phyloP scores from a whole-genome alignment of 2,329 filamentous ascomycete genomes.

The Dactylella cylindrospora region DNA sequence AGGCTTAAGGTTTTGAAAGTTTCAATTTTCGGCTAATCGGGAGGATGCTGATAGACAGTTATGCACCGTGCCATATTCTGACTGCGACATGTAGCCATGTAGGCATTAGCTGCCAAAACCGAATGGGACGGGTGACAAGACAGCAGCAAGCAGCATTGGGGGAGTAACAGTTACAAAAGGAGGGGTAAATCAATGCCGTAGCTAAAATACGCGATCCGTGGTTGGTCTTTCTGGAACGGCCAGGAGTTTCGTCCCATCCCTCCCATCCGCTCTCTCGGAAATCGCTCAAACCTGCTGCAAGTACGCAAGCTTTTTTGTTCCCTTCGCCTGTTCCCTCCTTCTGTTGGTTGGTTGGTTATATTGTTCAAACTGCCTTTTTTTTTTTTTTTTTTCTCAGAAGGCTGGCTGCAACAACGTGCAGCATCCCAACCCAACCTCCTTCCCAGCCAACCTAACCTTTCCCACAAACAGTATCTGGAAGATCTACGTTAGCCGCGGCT shows the following conservation, averaged over 20 bases:
- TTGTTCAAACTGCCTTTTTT: no score
- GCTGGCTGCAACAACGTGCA: no score
- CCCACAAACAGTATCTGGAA: slow-evolving; percentile 22
- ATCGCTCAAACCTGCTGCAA: no score
- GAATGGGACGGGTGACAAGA: slow-evolving; percentile 2
- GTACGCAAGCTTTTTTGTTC: no score
- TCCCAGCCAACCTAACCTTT: slow-evolving; percentile 20
- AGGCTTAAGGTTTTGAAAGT: slow-evolving; percentile 16
- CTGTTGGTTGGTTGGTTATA: no score
- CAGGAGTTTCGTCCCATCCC: slow-evolving; percentile 16
- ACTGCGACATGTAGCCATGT: no score
- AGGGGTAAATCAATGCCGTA: neutral
- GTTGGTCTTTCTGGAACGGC: slow-evolving; percentile 16
- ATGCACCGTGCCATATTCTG: no score
- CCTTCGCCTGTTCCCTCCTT: no score
- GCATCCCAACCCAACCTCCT: slow-evolving; percentile 8
- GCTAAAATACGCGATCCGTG: slow-evolving; percentile 24
- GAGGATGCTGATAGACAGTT: no score
- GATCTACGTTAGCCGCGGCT: slow-evolving; percentile 38
- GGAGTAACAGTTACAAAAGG: neutral
- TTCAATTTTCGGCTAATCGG: slow-evolving; percentile 39
- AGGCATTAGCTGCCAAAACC: no score
- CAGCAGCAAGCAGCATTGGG: neutral
- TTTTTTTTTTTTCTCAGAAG: no score
- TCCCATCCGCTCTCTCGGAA: slow-evolving; percentile 38